Evolutionary conservation across 768 basidiomycete species (phyloP).

Genomic region (Termitomyces sp.): DNA sequence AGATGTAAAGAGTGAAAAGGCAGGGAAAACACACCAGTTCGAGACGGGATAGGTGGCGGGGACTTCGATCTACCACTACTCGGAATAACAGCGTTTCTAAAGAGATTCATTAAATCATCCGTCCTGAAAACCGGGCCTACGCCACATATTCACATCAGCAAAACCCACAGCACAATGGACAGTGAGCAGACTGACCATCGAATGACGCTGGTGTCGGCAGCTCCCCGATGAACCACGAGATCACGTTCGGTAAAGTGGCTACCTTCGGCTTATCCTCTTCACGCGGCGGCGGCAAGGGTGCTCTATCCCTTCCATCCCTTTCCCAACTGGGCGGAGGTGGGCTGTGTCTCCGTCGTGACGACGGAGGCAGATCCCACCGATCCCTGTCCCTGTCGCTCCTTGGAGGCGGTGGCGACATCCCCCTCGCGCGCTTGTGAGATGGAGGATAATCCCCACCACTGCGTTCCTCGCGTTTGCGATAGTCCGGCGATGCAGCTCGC

Average conservation of each 20-base stretch:
- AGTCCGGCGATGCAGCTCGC: conserved; percentile 11
- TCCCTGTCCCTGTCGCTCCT: conserved; percentile 9
- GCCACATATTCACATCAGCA: neutral
- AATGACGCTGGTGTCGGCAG: conserved; percentile 1
- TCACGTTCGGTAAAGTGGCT: conserved; percentile 3
- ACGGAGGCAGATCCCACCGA: conserved; percentile 11
- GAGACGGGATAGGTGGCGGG: conserved; percentile 49
- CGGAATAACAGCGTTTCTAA: conserved; percentile 78
- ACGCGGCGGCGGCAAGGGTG: conserved; percentile 5
- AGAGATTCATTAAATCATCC: conserved; percentile 84
- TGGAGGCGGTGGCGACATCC: conserved; percentile 7
- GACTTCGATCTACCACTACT: conserved; percentile 49
- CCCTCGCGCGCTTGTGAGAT: conserved; percentile 10
- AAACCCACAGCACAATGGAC: neutral
- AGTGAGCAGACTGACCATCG: neutral
- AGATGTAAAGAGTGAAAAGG: neutral
- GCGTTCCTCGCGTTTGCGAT: conserved; percentile 11
- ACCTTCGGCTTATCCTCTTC: conserved; percentile 11
- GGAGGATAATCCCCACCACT: conserved; percentile 8
- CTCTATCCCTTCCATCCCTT: conserved; percentile 4
- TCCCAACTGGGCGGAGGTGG: conserved; percentile 9
- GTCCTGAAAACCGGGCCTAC: conserved; percentile 85
- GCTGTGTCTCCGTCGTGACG: conserved; percentile 2
- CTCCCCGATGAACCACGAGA: conserved; percentile 14
- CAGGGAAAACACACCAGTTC: conserved; percentile 31